phyloP scores from a whole-genome alignment of 2,329 filamentous ascomycete genomes.

The Hortaea sp. region DNA sequence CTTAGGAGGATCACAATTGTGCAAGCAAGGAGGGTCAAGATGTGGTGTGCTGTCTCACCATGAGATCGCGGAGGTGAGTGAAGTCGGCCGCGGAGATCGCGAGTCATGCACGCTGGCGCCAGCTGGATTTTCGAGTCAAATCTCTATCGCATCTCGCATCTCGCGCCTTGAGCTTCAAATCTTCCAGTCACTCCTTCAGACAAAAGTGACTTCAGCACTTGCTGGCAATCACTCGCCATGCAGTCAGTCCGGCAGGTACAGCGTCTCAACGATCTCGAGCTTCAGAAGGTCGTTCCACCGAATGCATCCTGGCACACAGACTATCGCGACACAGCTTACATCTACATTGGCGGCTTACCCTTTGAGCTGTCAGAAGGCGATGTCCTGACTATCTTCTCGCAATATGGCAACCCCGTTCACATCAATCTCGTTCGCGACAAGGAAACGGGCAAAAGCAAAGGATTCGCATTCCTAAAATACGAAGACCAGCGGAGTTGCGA shows the following conservation, averaged over 20 bases:
- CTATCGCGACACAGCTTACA: constrained; percentile 92
- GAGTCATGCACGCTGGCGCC: background rate
- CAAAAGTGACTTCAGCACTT: background rate
- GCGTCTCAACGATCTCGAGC: constrained; percentile 85
- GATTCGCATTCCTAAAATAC: constrained; percentile 95
- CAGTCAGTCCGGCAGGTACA: constrained; percentile 90
- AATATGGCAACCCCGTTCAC: constrained; percentile 90
- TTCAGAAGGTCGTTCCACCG: constrained; percentile 76
- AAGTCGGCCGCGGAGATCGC: background rate
- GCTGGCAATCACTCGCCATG: constrained; percentile 46
- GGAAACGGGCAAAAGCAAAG: constrained; percentile 88
- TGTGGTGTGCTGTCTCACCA: background rate
- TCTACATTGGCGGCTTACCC: constrained; percentile 91
- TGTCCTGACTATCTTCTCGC: constrained; percentile 90
- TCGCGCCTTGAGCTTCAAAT: too few relatives aligned
- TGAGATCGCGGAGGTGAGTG: background rate
- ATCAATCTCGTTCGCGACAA: constrained; percentile 89
- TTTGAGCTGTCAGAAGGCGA: constrained; percentile 93
- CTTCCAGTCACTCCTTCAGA: background rate
- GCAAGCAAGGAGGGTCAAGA: too few relatives aligned
- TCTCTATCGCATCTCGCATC: too few relatives aligned
- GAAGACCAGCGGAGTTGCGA: constrained; percentile 96
- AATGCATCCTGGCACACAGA: constrained; percentile 94
- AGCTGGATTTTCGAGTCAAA: too few relatives aligned
- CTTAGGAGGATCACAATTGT: too few relatives aligned